Evolutionary conservation across 495 filamentous ascomycete genomes (phyloP), one percentile per base, ranked within the genome.

Genomic region (Sordaria brevicollis): DNA sequence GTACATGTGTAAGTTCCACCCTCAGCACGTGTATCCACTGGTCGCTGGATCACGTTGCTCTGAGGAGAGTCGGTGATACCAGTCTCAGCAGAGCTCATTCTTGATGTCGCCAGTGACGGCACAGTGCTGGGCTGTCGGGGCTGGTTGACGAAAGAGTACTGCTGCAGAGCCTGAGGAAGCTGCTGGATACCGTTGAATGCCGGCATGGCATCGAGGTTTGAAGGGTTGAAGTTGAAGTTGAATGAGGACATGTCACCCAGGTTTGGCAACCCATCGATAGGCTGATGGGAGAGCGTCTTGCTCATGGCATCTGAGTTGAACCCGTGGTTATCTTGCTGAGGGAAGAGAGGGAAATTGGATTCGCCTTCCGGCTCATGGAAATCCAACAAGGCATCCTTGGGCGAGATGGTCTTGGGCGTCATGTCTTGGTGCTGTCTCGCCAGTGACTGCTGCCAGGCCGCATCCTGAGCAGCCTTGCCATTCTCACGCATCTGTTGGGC

Each of bases 1-100:
- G 93, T 96, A 79, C 96, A 99, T 21, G 93, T 93, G 84, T 97
- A 99, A 1, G 93, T 96, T 13, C 94, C 95, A 35, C 89, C 86
- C 74, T 94, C 91, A 1, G 94, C 90, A 13, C 82, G 84, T 1
- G 91, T 88, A 36, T 89, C 84, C 3, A 79, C 76, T 4, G 93
- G 92, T 57, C 86, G 85, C 65, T 79, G 80, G 3, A 77, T 77
- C 71, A 81, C 77, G 72, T 67, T 75, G 71, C 38, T 72, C 68
- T 67, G 66, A 25, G 8, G 70, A 68, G 67, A 74, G 33, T 76
- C 76, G 1, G 77, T 72, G 7, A 73, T 73, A 65, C 73, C 81
- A 11, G 78, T 77, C 11, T 83, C 81, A 2, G 77, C 73, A 9
- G 83, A 83, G 67, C 81, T 79, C 54, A 83, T 69, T 65, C 81